Base-by-base conservation (phyloP, 2,329 filamentous ascomycete genomes). In the Chalaropsis ovoidea region DNA sequence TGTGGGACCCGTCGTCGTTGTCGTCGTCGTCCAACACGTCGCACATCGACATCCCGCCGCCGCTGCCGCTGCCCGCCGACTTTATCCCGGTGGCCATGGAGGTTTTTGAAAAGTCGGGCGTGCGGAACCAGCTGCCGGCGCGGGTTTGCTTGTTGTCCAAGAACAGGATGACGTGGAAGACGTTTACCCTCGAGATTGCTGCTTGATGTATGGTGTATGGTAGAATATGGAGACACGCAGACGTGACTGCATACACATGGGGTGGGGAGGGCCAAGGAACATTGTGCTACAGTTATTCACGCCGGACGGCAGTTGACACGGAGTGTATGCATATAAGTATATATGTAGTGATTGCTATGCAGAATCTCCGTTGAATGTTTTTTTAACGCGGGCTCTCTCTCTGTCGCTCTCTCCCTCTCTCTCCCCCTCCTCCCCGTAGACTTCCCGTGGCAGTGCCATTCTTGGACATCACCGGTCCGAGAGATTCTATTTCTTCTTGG, bases 1-100 rank as follows among this genome's bases (percentile, higher is more conserved):
- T 58, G 7, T 67, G 65, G 65, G 62, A 63, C n/a, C 31, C 45
- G 35, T 39, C 35, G 35, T 6, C 35, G 3, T 35, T 7, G 3
- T 17, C 31, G 19, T 62, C 19, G 15, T 42, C 19, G 19, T 49
- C 62, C 35, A 45, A 35, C 19, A 42, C 56, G 5, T 39, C 61
- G 4, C 31, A 64, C 27, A 61, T 64, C 17, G 41, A 63, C 3
- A n/a, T 61, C 22, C 43, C 54, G 24, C 42, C 61, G 31, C 41
- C 61, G 8, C 66, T 71, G 35, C 66, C 68, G 13, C 43, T 71
- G 15, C 62, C 65, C 3, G 43, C 72, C 0, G 69, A 67, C 17
- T 78, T 78, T 64, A 67, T 69, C 3, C 81, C 81, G 0, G 72
- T 77, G 2, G 75, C 76, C 64, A 82, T 85, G 79, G 79, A 83